Conservation (phyloP, 1,284 basidiomycete species). For the Chondrostereum purpureum region DNA sequence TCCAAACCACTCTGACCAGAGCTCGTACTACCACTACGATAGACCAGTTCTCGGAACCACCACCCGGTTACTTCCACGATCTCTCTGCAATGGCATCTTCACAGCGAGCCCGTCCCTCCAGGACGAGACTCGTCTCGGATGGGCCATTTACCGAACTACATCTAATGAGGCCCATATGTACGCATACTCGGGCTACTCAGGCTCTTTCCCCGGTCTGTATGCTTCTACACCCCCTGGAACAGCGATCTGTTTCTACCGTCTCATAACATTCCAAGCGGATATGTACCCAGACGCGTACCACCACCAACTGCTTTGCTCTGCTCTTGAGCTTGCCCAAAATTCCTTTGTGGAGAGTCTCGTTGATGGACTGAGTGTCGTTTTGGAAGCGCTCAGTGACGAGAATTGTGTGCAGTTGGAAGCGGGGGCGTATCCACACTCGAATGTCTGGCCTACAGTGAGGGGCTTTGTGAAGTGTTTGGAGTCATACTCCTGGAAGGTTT, state of each 20-base stretch:
- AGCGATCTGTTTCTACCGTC: not conserved
- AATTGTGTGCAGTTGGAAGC: not conserved
- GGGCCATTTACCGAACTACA: not conserved
- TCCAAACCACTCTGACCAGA: no score
- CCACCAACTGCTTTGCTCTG: not conserved
- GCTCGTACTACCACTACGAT: no score
- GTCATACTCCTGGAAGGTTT: not conserved
- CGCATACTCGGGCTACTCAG: not conserved
- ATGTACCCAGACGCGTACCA: not conserved
- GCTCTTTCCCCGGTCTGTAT: not conserved
- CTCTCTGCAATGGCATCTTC: not conserved
- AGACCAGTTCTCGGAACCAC: no score
- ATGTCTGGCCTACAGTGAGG: not conserved
- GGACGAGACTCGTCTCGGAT: not conserved
- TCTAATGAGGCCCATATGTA: not conserved
- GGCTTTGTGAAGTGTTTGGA: not conserved
- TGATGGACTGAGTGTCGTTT: not conserved
- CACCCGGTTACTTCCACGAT: not conserved
- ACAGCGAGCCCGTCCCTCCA: not conserved
- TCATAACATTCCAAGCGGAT: not conserved
- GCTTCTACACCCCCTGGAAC: not conserved
- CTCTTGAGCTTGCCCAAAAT: not conserved
- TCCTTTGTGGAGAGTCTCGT: not conserved
- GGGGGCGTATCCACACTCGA: no score
- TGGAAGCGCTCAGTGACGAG: not conserved